Evolutionary conservation across 1,284 basidiomycete genomes (phyloP).

Genomic region (Rhodotorula mucilaginosa): DNA sequence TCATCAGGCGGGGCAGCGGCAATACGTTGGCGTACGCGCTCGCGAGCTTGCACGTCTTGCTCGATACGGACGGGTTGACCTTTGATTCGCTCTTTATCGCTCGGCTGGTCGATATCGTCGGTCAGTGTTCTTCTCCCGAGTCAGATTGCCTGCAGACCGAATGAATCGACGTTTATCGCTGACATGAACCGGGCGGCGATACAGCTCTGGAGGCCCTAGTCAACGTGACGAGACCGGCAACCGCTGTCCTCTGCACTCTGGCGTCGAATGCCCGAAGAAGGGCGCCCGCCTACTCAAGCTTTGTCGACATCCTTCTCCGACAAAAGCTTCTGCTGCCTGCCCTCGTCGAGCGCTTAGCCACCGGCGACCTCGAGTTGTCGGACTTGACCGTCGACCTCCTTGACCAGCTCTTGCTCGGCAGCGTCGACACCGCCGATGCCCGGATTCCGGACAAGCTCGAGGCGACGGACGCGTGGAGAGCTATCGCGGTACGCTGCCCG

Average conservation of each 20-base stretch:
- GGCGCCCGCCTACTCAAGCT: slow-evolving; percentile 60
- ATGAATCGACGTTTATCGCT: background rate
- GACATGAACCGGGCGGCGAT: background rate
- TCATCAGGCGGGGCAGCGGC: slow-evolving; percentile 68
- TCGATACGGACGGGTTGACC: slow-evolving; percentile 73
- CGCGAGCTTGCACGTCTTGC: slow-evolving; percentile 77
- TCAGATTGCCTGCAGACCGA: background rate
- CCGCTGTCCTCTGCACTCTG: slow-evolving; percentile 83
- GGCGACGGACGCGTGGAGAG: slow-evolving; percentile 72
- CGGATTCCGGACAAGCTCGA: slow-evolving; percentile 76
- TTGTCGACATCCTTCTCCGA: slow-evolving; percentile 74
- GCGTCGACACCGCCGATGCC: slow-evolving; percentile 71
- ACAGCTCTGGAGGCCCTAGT: slow-evolving; percentile 67
- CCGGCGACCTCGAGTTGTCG: slow-evolving; percentile 78
- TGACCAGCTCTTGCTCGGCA: slow-evolving; percentile 77
- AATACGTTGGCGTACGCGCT: slow-evolving; percentile 86
- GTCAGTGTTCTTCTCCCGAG: slow-evolving; percentile 12
- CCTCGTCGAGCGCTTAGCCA: slow-evolving; percentile 72
- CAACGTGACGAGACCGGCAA: slow-evolving; percentile 94
- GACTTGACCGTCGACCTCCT: slow-evolving; percentile 78
- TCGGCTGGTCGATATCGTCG: slow-evolving; percentile 71
- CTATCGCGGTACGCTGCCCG: slow-evolving; percentile 67
- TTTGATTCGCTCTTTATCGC: slow-evolving; percentile 68
- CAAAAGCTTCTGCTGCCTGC: slow-evolving; percentile 66
- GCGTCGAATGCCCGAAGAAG: slow-evolving; percentile 56